Evolutionary conservation across 345 rosid species (phyloP).

Genomic region (Camelina hispida): DNA sequence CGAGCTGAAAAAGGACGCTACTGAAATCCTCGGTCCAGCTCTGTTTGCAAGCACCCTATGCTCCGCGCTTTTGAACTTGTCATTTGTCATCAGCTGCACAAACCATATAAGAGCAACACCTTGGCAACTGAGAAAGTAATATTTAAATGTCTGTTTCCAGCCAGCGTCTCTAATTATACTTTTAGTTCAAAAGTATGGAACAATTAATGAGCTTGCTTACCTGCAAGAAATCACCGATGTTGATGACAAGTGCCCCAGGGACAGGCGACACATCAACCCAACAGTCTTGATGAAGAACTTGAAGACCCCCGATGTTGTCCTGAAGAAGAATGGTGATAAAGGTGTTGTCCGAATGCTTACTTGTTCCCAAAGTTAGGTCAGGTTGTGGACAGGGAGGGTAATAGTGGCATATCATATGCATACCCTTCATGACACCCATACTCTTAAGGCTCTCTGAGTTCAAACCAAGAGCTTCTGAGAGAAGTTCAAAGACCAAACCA

Average conservation of each 20-base stretch:
- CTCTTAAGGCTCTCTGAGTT: conserved; percentile 42
- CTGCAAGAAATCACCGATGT: conserved; percentile 51
- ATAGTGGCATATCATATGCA: conserved; percentile 46
- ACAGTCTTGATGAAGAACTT: conserved; percentile 49
- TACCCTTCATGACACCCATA: conserved; percentile 39
- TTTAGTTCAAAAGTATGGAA: not conserved
- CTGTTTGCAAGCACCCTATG: conserved; percentile 49
- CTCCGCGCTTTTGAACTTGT: conserved; percentile 46
- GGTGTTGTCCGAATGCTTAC: conserved; percentile 41
- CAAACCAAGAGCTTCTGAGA: conserved; percentile 55
- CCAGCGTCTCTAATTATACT: not conserved
- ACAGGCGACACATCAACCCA: conserved; percentile 51
- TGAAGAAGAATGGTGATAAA: conserved; percentile 55
- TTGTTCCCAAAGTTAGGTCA: conserved; percentile 47
- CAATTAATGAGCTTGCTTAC: conserved; percentile 26
- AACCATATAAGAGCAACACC: not conserved
- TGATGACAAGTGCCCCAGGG: conserved; percentile 44
- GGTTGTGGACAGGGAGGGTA: conserved; percentile 60
- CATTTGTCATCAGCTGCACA: conserved; percentile 49
- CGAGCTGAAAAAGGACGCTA: conserved; percentile 48
- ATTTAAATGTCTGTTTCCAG: not conserved
- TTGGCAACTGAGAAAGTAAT: not conserved
- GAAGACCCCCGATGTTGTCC: conserved; percentile 59
- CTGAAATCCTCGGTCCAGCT: conserved; percentile 49
- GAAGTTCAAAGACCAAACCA: conserved; percentile 38